A percentile compares a stretch with the other conserved stretches of the same genome.
Conservation (phyloP, 2,329 filamentous ascomycete species). For the Fusarium oligoseptatum region DNA sequence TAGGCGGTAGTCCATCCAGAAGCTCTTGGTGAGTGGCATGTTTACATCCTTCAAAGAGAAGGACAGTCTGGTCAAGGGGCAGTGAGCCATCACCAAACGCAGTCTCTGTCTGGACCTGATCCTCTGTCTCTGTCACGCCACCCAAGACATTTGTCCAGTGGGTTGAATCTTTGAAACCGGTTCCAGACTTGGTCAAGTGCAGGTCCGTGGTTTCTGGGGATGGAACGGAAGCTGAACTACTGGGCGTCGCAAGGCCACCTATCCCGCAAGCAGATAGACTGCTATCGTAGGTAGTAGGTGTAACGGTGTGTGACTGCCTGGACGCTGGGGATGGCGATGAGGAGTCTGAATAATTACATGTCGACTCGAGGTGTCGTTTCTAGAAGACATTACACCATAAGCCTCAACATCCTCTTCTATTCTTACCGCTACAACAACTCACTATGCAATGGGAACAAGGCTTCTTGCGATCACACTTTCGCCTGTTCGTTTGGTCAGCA, state of each 20-base stretch:
- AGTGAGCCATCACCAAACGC: background rate
- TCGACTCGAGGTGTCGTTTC: background rate
- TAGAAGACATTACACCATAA: background rate
- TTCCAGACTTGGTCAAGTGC: background rate
- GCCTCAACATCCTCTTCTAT: background rate
- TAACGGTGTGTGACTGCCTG: background rate
- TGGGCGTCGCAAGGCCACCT: background rate
- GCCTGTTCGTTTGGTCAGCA: too few relatives aligned
- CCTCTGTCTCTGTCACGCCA: background rate
- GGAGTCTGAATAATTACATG: background rate
- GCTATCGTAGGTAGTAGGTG: background rate
- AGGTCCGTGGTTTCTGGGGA: background rate
- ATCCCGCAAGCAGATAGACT: background rate
- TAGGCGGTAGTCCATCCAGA: background rate
- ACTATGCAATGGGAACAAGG: background rate
- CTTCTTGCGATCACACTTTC: background rate
- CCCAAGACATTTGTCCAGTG: background rate
- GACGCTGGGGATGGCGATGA: background rate
- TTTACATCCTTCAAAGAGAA: background rate
- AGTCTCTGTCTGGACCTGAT: background rate
- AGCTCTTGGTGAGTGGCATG: background rate
- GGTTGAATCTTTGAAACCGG: background rate
- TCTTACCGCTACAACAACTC: accelerated
- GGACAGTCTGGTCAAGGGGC: background rate
- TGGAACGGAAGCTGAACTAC: background rate